Evolutionary conservation across 805 yeast genomes (phyloP), one percentile per base, ranked within the genome.

Genomic region (Kluyveromyces aestuarii): DNA sequence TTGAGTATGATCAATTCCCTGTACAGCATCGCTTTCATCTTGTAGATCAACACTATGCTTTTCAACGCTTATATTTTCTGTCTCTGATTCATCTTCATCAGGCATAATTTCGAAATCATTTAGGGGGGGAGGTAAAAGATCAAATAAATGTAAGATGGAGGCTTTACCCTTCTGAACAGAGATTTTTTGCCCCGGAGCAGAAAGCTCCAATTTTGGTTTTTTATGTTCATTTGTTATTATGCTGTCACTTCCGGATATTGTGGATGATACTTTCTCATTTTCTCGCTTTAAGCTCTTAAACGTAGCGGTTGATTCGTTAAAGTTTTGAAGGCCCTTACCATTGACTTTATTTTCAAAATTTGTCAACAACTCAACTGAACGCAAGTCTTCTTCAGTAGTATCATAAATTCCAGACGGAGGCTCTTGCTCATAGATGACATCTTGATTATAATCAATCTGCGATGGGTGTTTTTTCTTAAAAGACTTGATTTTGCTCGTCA

Each of bases 391-490:
- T n/a, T 75, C 78, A 0, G 71, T 57, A 0, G 81, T 79, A 57
- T 85, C 90, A 61, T 82, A 86, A 18, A 78, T 65, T 0, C 96
- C 96, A 0, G 68, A 70, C 4, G 72, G 75, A 0, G 95, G 91
- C 14, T 65, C 66, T 51, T 79, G 81, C 57, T 89, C 93, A 57
- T 85, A 84, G 0, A 91, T 87, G 9, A 90, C 79, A 56, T 86
- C 96, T 1, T 80, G 84, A 61, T 84, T 87, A 63, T 87, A 88
- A 62, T 90, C 96, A 61, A 86, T 78, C 51, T 81, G 83, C 35
- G 77, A 77, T 21, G 76, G 70, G 44, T 70, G 73, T 55, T 75
- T 75, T 60, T 77, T 78, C 59, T 75, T 81, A 46, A 72, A 72
- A 17, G 73, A 72, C 52, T 72, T 75, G 44, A 82, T 63, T 36